phyloP scores from a whole-genome alignment of 257 asterid species.

The Leonotis leonurus region DNA sequence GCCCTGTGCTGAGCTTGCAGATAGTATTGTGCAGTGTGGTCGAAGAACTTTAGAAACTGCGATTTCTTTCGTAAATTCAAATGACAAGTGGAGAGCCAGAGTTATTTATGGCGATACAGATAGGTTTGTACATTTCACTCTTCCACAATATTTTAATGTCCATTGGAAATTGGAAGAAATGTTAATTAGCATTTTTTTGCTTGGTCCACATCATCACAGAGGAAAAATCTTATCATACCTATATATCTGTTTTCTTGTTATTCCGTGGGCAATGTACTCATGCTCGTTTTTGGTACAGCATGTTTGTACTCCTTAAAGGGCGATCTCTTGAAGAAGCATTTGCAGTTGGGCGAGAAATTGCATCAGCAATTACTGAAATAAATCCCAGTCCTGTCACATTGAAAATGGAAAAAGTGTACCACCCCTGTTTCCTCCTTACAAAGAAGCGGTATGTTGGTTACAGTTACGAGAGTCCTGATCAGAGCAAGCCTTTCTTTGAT shows the following conservation, averaged over 20 bases:
- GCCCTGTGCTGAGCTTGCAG: conserved; percentile 99
- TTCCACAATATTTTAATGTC: neutral
- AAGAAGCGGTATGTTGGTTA: conserved; percentile 96
- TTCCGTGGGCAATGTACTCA: conserved; percentile 5
- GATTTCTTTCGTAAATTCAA: conserved; percentile 69
- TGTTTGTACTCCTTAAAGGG: conserved; percentile 94
- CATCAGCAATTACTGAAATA: conserved; percentile 71
- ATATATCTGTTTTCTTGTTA: neutral
- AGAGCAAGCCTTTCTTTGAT: conserved; percentile 71
- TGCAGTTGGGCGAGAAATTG: conserved; percentile 75
- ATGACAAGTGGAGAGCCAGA: conserved; percentile 75
- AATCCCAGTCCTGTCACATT: conserved; percentile 76
- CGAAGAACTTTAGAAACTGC: conserved; percentile 91
- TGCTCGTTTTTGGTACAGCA: conserved; percentile 44
- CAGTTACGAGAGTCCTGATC: conserved; percentile 81
- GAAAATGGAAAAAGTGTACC: conserved; percentile 92
- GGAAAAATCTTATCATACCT: neutral
- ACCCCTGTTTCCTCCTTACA: conserved; percentile 92
- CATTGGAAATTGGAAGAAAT: neutral
- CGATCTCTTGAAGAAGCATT: conserved; percentile 78
- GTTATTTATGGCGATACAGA: conserved; percentile 96
- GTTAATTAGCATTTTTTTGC: neutral
- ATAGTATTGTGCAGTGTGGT: conserved; percentile 95
- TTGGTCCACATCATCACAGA: conserved; percentile 2
- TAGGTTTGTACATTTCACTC: conserved; percentile 36